A percentile compares a stretch with the other conserved stretches of the same genome.
phyloP scores from a whole-genome alignment of 2,329 filamentous ascomycete genomes.

The Aspergillus tamarii region DNA sequence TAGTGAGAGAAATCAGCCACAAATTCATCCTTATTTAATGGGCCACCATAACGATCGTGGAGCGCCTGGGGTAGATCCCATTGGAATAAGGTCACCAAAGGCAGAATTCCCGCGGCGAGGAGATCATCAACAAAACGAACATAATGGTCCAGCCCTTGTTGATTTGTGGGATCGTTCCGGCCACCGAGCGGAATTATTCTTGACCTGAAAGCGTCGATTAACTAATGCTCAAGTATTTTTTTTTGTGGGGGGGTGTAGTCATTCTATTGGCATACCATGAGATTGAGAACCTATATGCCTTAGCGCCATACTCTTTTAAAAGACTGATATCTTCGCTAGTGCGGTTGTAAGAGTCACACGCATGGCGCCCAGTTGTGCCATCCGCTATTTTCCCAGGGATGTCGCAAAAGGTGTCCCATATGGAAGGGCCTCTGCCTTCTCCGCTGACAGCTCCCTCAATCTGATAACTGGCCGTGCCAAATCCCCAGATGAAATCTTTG shows the following conservation, averaged over 20 bases:
- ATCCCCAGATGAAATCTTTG: constrained; percentile 43
- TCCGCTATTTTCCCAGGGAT: constrained; percentile 34
- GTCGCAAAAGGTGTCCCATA: constrained; percentile 43
- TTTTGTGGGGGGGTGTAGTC: no score
- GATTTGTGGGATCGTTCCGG: constrained; percentile 46
- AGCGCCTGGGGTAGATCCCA: constrained; percentile 43
- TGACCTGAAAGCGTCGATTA: constrained; percentile 8
- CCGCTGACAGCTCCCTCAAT: constrained; percentile 44
- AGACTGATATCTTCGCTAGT: constrained; percentile 47
- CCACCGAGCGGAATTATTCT: constrained; percentile 51
- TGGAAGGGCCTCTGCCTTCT: constrained; percentile 40
- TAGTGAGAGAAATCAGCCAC: constrained; percentile 24
- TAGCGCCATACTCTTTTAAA: constrained; percentile 31
- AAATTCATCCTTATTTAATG: constrained; percentile 7
- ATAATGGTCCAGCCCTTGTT: constrained; percentile 49
- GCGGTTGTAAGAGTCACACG: constrained; percentile 51
- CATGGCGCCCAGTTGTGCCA: constrained; percentile 50
- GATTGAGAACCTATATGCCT: constrained; percentile 46
- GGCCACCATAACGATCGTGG: constrained; percentile 40
- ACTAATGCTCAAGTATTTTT: no score
- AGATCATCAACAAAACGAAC: constrained; percentile 48
- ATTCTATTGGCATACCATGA: constrained; percentile 37
- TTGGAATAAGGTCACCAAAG: constrained; percentile 49
- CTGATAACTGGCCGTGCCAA: constrained; percentile 45
- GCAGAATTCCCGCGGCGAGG: constrained; percentile 43